Conservation (phyloP, 345 rosid species). For the Eucalyptus albens region DNA sequence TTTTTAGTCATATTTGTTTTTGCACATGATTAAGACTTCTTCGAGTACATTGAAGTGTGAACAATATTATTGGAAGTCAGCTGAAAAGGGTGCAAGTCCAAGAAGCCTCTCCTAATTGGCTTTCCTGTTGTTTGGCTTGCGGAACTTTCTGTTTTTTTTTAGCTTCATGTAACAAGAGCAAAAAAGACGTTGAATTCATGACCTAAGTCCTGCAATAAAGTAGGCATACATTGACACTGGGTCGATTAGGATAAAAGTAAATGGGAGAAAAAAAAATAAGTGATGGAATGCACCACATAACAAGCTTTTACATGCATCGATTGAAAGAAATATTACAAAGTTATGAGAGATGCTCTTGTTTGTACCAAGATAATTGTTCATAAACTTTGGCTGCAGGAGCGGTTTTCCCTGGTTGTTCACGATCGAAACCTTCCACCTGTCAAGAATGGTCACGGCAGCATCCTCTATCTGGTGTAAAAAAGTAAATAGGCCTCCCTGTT, state of each 20-base stretch:
- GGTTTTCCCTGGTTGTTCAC: constrained; percentile 53
- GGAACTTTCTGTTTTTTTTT: background rate
- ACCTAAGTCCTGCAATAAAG: background rate
- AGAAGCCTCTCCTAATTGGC: background rate
- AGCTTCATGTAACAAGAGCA: background rate
- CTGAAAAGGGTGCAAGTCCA: background rate
- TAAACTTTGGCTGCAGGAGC: constrained; percentile 54
- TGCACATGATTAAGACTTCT: background rate
- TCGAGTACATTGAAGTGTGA: background rate
- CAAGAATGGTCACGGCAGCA: constrained; percentile 89
- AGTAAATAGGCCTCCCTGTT: constrained; percentile 77
- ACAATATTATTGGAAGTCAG: background rate
- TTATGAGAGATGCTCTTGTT: background rate
- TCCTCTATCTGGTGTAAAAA: constrained; percentile 58
- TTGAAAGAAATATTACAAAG: background rate
- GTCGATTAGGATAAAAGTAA: background rate
- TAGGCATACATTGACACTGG: background rate
- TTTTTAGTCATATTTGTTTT: background rate
- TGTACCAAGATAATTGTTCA: constrained; percentile 85
- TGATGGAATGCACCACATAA: background rate
- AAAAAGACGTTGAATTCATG: background rate
- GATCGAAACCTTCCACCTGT: constrained; percentile 73
- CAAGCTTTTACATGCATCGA: background rate
- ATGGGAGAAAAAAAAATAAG: background rate
- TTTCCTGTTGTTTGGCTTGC: background rate